These are phyloP conservation scores for Macadamia integrifolia DNA, from an alignment of 164 flowering plant genomes.

Conservation along the genomic window DNA sequence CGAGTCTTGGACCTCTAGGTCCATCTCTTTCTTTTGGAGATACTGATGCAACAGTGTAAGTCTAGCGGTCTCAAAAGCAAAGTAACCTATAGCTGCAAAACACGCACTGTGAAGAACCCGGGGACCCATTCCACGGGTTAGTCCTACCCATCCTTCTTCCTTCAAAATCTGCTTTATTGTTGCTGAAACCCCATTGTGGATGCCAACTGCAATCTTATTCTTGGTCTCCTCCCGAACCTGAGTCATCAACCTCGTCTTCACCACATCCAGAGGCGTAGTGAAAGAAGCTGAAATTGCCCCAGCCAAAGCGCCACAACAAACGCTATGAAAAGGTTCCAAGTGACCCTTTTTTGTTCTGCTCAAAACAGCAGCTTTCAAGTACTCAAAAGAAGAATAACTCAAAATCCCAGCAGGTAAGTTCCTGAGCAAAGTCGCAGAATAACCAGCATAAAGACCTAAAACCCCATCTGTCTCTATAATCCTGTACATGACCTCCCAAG, in stretches of 20 bases:
- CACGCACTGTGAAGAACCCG: constrained; percentile 89
- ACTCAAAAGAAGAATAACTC: constrained; percentile 95
- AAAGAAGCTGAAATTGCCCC: constrained; percentile 90
- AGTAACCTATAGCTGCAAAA: constrained; percentile 92
- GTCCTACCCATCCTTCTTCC: constrained; percentile 93
- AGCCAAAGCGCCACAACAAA: constrained; percentile 90
- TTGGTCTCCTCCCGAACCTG: constrained; percentile 52
- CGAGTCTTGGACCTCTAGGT: constrained; percentile 23
- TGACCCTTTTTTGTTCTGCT: constrained; percentile 37
- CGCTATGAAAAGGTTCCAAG: constrained; percentile 79
- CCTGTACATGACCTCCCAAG: constrained; percentile 77
- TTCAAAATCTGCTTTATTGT: constrained; percentile 70
- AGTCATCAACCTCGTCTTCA: constrained; percentile 99
- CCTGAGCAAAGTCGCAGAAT: constrained; percentile 88
- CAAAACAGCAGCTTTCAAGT: constrained; percentile 83
- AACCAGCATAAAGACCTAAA: constrained; percentile 88
- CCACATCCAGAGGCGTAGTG: constrained; percentile 89
- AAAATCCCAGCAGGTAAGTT: constrained; percentile 91
- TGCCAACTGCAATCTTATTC: constrained; percentile 40
- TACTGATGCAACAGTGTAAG: constrained; percentile 65
- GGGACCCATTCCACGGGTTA: constrained; percentile 86
- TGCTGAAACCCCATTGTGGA: constrained; percentile 51
- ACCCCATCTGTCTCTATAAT: constrained; percentile 82
- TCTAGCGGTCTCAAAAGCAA: constrained; percentile 97
- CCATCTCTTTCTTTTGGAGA: constrained; percentile 38